A percentile compares a stretch with the other conserved stretches of the same genome.
Conservation (phyloP, 192 early-diverging fungal genomes). For the Mortierella antarctica region DNA sequence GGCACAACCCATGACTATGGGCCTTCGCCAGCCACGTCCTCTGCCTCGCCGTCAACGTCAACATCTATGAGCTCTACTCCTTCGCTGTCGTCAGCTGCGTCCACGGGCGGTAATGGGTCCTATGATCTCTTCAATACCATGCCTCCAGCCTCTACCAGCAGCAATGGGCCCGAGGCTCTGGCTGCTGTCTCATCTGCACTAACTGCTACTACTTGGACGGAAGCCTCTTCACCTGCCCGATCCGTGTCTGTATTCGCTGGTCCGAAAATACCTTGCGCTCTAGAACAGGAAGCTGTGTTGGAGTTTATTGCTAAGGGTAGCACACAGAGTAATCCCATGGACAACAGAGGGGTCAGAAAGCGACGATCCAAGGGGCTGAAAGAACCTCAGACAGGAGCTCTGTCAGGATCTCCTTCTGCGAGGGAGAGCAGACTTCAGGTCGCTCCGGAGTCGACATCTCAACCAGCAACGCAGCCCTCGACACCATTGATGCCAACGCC, state of each 20-base stretch:
- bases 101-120: not conserved
- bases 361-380: conserved; percentile 11
- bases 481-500: conserved; percentile 15
- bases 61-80: not conserved
- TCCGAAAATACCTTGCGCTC: not conserved
- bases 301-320: not conserved
- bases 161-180: not conserved
- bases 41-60: not conserved
- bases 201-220: too few species aligned
- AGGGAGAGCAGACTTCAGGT: not conserved
- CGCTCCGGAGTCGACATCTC: not conserved
- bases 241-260: not conserved
- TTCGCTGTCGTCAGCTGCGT: not conserved
- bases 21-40: not conserved
- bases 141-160: not conserved
- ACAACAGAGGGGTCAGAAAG: not conserved
- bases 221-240: not conserved
- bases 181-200: too few species aligned
- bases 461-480: not conserved
- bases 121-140: conserved; percentile 4
- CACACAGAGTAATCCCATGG: not conserved
- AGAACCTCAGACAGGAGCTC: not conserved
- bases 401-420: not conserved
- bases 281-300: not conserved
- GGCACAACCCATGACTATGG: conserved; percentile 1